Percentiles rank a stretch among this genome's conserved stretches.
Conservation (phyloP, 176 grass and related monocot genomes). For the Lolium multiflorum region DNA sequence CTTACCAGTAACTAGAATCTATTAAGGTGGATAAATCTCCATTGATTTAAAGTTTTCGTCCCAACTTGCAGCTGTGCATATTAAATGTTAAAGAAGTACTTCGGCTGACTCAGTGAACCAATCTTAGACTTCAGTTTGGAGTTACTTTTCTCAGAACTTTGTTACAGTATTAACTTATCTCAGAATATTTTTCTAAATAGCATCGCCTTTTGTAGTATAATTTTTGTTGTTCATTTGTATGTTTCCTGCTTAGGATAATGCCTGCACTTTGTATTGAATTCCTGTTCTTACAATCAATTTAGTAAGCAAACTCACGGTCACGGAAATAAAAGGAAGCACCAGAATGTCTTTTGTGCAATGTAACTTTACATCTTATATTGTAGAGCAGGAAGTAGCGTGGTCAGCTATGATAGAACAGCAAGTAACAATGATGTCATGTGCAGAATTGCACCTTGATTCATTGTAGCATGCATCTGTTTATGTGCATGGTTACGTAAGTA, state of each 20-base stretch:
- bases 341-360: not conserved
- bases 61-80: not conserved
- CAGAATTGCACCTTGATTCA: not conserved
- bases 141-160: not conserved
- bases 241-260: not conserved
- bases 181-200: conserved; percentile 13
- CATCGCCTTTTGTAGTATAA: conserved; percentile 3
- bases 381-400: conserved; percentile 29
- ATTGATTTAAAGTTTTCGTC: conserved; percentile 21
- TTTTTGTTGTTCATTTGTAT: not conserved
- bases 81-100: conserved; percentile 15
- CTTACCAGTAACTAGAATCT: conserved; percentile 19
- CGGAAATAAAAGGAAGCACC: conserved; percentile 20
- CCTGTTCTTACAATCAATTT: not conserved
- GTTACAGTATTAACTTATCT: not conserved
- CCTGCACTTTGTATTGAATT: not conserved
- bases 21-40: conserved; percentile 13
- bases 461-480: not conserved
- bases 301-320: not conserved
- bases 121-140: not conserved
- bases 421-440: conserved; percentile 7
- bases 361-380: conserved; percentile 1
- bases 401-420: not conserved
- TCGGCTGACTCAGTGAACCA: not conserved
- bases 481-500: not conserved